Base-by-base conservation (phyloP, 2,329 filamentous ascomycete genomes). In the Aspergillus luchuensis region DNA sequence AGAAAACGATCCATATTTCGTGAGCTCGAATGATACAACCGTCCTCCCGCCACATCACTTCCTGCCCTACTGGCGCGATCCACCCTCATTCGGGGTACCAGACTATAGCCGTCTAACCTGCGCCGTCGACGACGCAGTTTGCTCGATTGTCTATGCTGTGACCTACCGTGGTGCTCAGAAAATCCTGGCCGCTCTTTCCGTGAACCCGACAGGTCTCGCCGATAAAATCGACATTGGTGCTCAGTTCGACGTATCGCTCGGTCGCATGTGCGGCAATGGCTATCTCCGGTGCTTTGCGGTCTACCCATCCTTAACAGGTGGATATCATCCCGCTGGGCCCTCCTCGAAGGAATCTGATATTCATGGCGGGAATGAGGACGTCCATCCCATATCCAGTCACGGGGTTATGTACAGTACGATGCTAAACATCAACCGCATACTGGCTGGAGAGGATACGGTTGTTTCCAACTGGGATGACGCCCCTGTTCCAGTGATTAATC, bases 371-470 rank as follows among this genome's bases (percentile, higher is more conserved):
- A 41, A 51, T n/a, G 56, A 58, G 1, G 53, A 58, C 41, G 43
- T 57, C 5, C 28, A 57, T 39, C 36, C 21, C 3, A 45, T 57
- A 0, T 56, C 54, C 5, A 67, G 66, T 25, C 57, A 54, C 39
- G 67, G 67, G 1, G 58, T 67, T 2, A 47, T 65, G 17, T 69
- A 68, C 23, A 70, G 67, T 54, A 67, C 67, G 1, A 65, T 70
- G 61, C 38, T 64, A 6, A 70, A 70, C 33, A 50, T 66, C 15
- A 60, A 62, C 23, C 64, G 56, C 5, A 41, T 68, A 1, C 25
- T 69, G 7, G 43, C 10, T 10, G 60, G 60, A 8, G 57, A 70
- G 8, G 19, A 39, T 13, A 63, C 47, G 0, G 66, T 69, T 7
- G 54, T 57, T 10, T 28, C 66, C 13, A 68, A 57, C 1, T 67